Percentiles rank a stretch among this genome's conserved stretches.
Conservation (phyloP, 345 rosid species). For the Crucihimalaya himalaica region DNA sequence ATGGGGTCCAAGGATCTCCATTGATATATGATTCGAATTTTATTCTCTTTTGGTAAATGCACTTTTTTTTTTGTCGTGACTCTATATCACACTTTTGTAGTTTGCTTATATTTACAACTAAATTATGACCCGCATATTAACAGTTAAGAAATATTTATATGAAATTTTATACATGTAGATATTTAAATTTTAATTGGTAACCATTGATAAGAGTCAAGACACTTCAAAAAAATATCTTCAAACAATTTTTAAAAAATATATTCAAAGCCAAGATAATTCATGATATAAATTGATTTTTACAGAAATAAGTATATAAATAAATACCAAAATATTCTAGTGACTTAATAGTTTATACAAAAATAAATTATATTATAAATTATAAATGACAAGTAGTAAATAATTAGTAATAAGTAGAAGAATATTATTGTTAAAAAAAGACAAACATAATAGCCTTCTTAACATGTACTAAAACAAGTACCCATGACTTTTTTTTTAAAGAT, state of each 20-base stretch:
- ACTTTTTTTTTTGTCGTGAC: neutral
- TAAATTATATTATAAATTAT: too few relatives aligned
- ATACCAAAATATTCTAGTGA: neutral
- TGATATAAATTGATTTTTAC: neutral
- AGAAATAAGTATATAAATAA: too few relatives aligned
- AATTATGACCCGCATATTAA: neutral
- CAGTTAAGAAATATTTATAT: neutral
- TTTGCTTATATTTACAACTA: neutral
- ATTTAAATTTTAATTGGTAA: neutral
- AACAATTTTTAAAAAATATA: too few relatives aligned
- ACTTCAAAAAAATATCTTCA: neutral
- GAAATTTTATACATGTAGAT: neutral
- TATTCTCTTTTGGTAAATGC: too few relatives aligned
- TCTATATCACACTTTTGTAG: neutral
- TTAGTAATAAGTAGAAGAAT: neutral
- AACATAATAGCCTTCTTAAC: neutral
- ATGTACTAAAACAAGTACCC: too few relatives aligned
- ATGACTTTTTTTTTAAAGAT: too few relatives aligned
- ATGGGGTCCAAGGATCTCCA: constrained; percentile 12
- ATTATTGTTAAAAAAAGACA: too few relatives aligned
- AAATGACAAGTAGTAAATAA: neutral
- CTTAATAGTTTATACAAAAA: neutral
- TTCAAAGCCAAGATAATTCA: too few relatives aligned
- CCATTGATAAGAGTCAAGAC: neutral
- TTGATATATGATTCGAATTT: constrained; percentile 21